phyloP scores from a whole-genome alignment of 2,329 filamentous ascomycete species.

The Exserohilum rostratum region DNA sequence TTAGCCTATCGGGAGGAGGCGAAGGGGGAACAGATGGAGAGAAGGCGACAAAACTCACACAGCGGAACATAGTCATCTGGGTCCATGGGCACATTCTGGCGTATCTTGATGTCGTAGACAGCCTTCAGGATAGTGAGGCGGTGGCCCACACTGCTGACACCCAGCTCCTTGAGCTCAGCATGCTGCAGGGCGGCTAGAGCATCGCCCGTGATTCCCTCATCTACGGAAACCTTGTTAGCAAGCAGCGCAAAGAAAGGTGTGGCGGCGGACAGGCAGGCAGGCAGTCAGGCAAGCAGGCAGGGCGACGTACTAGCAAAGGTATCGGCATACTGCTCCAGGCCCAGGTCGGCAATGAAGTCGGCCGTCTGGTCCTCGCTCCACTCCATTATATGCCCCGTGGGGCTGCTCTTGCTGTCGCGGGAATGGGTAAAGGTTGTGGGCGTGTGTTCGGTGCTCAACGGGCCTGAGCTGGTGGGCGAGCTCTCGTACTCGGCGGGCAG shows the following conservation, averaged over 20 bases:
- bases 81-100: conserved; percentile 88
- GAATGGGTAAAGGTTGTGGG: conserved; percentile 78
- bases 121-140: conserved; percentile 92
- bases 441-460: conserved; percentile 74
- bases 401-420: conserved; percentile 66
- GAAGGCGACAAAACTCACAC: conserved; percentile 65
- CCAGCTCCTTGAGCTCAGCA: conserved; percentile 94
- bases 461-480: conserved; percentile 74
- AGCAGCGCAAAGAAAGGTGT: neutral
- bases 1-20: conserved; percentile 4
- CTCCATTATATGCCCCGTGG: conserved; percentile 76
- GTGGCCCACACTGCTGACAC: conserved; percentile 89
- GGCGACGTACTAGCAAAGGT: conserved; percentile 75
- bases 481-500: conserved; percentile 69
- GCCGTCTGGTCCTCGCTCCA: conserved; percentile 89
- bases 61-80: conserved; percentile 91
- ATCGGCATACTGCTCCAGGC: conserved; percentile 81
- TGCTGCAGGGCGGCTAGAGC: conserved; percentile 87
- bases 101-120: conserved; percentile 95
- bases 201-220: conserved; percentile 93
- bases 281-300: too few species aligned
- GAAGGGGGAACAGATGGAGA: neutral
- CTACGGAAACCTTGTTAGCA: conserved; percentile 55
- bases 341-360: conserved; percentile 82
- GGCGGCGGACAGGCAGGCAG: neutral